phyloP scores from a whole-genome alignment of 768 basidiomycete species.

The Dentipellis fragilis region DNA sequence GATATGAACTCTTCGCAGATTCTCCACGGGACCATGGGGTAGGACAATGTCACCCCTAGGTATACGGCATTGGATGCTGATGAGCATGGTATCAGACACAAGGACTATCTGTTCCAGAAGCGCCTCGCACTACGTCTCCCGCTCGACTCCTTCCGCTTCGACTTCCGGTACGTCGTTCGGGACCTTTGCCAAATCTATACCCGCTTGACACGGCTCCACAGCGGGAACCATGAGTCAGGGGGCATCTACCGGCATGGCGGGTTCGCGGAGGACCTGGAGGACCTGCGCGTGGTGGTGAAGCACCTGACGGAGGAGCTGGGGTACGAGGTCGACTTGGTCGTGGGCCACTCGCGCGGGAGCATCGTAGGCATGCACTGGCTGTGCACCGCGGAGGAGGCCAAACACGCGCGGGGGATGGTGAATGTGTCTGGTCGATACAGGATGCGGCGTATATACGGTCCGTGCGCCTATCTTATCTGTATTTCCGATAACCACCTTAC shows the following conservation, averaged over 20 bases:
- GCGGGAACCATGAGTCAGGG: constrained; percentile 70
- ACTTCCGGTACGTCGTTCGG: constrained; percentile 63
- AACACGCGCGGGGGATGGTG: constrained; percentile 47
- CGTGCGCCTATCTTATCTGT: background rate
- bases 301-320: constrained; percentile 50
- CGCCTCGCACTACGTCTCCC: constrained; percentile 55
- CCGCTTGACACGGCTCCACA: constrained; percentile 18
- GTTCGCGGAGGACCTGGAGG: constrained; percentile 50
- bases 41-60: constrained; percentile 8
- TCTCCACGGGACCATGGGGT: constrained; percentile 75
- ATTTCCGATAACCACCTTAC: background rate
- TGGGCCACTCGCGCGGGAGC: constrained; percentile 75
- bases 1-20: constrained; percentile 35
- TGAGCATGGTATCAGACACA: constrained; percentile 42
- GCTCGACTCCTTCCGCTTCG: constrained; percentile 77
- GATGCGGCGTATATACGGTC: constrained; percentile 45
- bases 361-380: constrained; percentile 63
- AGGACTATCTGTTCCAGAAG: constrained; percentile 77
- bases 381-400: constrained; percentile 50
- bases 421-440: constrained; percentile 73
- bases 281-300: constrained; percentile 54
- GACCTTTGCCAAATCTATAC: background rate
- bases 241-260: constrained; percentile 57
- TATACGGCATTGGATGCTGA: background rate
- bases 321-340: constrained; percentile 58